phyloP scores from a whole-genome alignment of 106 monocot genomes.

The Apostasia shenzhenica region DNA sequence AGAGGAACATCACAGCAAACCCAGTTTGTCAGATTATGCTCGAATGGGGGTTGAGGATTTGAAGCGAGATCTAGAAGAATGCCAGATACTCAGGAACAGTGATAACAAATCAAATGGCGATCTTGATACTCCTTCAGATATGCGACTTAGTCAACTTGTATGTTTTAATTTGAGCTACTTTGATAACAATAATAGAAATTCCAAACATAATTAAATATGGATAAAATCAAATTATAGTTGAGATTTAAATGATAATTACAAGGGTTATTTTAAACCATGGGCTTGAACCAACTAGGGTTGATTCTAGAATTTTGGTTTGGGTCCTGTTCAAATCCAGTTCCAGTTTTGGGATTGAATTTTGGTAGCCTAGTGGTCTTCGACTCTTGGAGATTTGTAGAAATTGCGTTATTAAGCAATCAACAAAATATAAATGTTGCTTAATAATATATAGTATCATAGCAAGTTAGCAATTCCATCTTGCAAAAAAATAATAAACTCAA shows the following conservation, averaged over 20 bases:
- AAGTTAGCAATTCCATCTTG: too few relatives aligned
- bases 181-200: background rate
- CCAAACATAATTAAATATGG: background rate
- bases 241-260: background rate
- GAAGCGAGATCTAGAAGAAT: conserved; percentile 82
- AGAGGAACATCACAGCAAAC: conserved; percentile 22
- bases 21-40: conserved; percentile 69
- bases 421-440: too few relatives aligned
- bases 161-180: background rate
- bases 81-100: conserved; percentile 25
- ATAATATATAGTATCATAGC: too few relatives aligned
- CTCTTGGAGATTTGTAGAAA: too few relatives aligned
- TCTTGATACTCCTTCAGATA: conserved; percentile 44
- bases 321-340: too few relatives aligned
- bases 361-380: too few relatives aligned
- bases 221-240: background rate
- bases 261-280: too few relatives aligned
- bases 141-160: conserved; percentile 88
- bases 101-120: conserved; percentile 27
- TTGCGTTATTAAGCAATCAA: too few relatives aligned
- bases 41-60: conserved; percentile 46
- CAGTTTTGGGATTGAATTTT: too few relatives aligned
- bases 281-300: too few relatives aligned
- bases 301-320: too few relatives aligned
- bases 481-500: too few relatives aligned